Evolutionary conservation across 2,329 filamentous ascomycete species (phyloP).

Genomic region (Didymella arachidicola): DNA sequence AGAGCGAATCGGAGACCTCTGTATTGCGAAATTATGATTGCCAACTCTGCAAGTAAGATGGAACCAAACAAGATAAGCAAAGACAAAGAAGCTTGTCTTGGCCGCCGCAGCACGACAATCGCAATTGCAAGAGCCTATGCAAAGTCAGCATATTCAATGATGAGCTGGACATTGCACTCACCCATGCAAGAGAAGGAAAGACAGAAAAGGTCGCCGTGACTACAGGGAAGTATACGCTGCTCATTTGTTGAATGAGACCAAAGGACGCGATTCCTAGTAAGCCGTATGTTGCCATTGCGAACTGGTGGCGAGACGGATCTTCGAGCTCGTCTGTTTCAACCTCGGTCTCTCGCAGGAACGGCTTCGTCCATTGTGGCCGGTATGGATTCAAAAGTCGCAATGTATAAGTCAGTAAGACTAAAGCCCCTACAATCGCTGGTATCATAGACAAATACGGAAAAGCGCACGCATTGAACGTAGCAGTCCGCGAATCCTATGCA

Average conservation of each 20-base stretch:
- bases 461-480: constrained; percentile 53
- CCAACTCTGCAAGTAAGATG: constrained; percentile 47
- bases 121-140: constrained; percentile 46
- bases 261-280: constrained; percentile 36
- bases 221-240: constrained; percentile 20
- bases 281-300: constrained; percentile 36
- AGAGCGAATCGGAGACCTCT: constrained; percentile 44
- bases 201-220: constrained; percentile 26
- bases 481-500: constrained; percentile 45
- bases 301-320: constrained; percentile 36
- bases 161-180: constrained; percentile 22
- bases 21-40: constrained; percentile 30
- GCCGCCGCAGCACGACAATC: constrained; percentile 51
- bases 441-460: constrained; percentile 50
- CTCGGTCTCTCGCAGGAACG: constrained; percentile 56
- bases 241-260: constrained; percentile 39
- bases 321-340: constrained; percentile 42
- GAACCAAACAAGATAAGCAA: constrained; percentile 49
- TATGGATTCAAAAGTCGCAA: constrained; percentile 43
- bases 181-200: constrained; percentile 47
- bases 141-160: constrained; percentile 21
- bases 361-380: constrained; percentile 59
- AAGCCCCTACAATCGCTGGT: constrained; percentile 47
- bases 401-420: constrained; percentile 50
- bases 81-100: constrained; percentile 52